Evolutionary conservation across 257 asterid species (phyloP).

Genomic region (Solanum virginianum): DNA sequence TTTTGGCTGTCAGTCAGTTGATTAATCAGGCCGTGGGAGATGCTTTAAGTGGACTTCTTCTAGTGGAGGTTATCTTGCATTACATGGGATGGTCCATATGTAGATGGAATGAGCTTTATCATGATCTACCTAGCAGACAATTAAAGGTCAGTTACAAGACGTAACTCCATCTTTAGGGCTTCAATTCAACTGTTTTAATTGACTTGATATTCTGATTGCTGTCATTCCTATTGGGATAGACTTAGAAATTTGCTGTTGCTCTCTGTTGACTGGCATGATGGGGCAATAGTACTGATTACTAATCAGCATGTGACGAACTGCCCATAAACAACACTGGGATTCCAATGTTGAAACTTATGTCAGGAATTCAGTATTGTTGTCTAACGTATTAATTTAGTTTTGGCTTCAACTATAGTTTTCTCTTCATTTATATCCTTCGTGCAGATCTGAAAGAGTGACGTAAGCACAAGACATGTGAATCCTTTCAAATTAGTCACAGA

Average conservation of each 20-base stretch:
- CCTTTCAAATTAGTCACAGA: neutral
- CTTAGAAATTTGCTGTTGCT: neutral
- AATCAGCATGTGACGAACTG: neutral
- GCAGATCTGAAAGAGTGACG: neutral
- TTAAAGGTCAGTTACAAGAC: conserved; percentile 42
- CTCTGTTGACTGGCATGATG: neutral
- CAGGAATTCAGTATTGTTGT: neutral
- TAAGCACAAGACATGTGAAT: neutral
- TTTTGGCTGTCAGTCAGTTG: conserved; percentile 67
- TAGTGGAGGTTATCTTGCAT: conserved; percentile 78
- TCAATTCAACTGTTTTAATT: neutral
- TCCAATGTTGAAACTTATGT: neutral
- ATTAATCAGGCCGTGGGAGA: conserved; percentile 97
- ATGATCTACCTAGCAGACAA: conserved; percentile 89
- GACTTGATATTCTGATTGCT: neutral
- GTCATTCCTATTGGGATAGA: neutral
- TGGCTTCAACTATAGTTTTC: neutral
- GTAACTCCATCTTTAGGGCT: neutral
- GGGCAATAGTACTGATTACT: neutral
- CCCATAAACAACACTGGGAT: neutral
- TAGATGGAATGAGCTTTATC: conserved; percentile 78
- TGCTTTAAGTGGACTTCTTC: conserved; percentile 69
- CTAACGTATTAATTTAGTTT: neutral
- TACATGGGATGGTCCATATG: conserved; percentile 67
- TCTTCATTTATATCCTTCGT: neutral